These are phyloP conservation scores for Rhizoclosmatium sp. DNA, from an alignment of 192 early-diverging fungal genomes.

Conservation along the genomic window DNA sequence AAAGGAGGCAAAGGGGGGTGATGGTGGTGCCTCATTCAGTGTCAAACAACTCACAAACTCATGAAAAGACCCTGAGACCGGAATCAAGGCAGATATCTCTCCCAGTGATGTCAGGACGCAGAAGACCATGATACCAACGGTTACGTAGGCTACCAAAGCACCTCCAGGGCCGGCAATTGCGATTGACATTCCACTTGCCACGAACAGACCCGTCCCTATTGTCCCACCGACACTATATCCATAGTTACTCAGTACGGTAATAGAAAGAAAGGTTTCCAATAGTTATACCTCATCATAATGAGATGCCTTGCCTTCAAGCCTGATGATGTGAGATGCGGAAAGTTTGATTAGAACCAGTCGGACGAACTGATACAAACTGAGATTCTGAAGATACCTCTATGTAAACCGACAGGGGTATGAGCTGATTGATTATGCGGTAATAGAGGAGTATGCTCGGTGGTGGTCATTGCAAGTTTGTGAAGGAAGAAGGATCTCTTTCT, in stretches of 20 bases:
- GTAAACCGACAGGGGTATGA: neutral
- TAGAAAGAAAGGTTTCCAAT: neutral
- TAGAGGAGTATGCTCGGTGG: neutral
- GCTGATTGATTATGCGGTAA: neutral
- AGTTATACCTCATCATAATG: conserved; percentile 38
- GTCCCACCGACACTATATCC: conserved; percentile 81
- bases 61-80: conserved; percentile 72
- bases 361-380: neutral
- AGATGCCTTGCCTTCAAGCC: conserved; percentile 39
- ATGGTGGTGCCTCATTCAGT: neutral
- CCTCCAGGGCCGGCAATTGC: conserved; percentile 81
- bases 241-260: neutral
- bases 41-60: conserved; percentile 53
- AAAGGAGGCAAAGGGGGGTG: neutral
- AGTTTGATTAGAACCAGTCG: no score
- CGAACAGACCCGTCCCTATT: conserved; percentile 62
- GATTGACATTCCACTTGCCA: conserved; percentile 70
- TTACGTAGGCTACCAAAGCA: conserved; percentile 74
- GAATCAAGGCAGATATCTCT: conserved; percentile 86
- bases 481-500: no score
- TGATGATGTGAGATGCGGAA: neutral
- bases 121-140: conserved; percentile 66
- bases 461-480: neutral
- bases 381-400: neutral
- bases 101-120: conserved; percentile 78